Conservation (phyloP, 2,329 filamentous ascomycete species). For the Elsinoe necatrix region DNA sequence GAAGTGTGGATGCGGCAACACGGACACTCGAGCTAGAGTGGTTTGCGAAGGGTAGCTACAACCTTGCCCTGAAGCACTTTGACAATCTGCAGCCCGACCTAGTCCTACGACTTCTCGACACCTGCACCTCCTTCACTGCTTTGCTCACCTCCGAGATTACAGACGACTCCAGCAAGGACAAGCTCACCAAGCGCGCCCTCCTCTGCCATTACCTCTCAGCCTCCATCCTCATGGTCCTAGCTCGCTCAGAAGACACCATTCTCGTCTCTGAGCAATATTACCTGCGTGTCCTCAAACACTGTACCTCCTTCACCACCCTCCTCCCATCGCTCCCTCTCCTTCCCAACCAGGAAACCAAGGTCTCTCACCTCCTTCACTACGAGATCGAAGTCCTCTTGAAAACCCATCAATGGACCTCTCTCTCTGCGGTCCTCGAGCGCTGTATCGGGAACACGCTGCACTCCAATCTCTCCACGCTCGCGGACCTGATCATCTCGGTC, state of each 20-base stretch:
- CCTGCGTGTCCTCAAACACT: slow-evolving; percentile 50
- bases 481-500: slow-evolving; percentile 39
- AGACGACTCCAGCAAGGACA: slow-evolving; percentile 28
- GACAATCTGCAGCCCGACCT: slow-evolving; percentile 48
- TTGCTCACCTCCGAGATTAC: slow-evolving; percentile 27
- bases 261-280: slow-evolving; percentile 50
- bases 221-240: slow-evolving; percentile 40
- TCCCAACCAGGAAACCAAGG: slow-evolving; percentile 41
- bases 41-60: slow-evolving; percentile 79
- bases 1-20: slow-evolving; percentile 29
- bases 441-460: slow-evolving; percentile 21
- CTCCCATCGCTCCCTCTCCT: slow-evolving; percentile 32
- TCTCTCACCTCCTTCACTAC: slow-evolving; percentile 60
- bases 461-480: slow-evolving; percentile 37
- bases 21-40: slow-evolving; percentile 62
- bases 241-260: slow-evolving; percentile 37
- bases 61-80: slow-evolving; percentile 58
- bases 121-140: slow-evolving; percentile 29
- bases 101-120: slow-evolving; percentile 47
- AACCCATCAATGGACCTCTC: slow-evolving; percentile 58
- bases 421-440: slow-evolving; percentile 51
- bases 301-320: slow-evolving; percentile 48
- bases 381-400: slow-evolving; percentile 68
- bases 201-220: slow-evolving; percentile 62
- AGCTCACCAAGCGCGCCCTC: slow-evolving; percentile 52